Evolutionary conservation across 257 asterid genomes (phyloP).

Genomic region (Solanum acaule): DNA sequence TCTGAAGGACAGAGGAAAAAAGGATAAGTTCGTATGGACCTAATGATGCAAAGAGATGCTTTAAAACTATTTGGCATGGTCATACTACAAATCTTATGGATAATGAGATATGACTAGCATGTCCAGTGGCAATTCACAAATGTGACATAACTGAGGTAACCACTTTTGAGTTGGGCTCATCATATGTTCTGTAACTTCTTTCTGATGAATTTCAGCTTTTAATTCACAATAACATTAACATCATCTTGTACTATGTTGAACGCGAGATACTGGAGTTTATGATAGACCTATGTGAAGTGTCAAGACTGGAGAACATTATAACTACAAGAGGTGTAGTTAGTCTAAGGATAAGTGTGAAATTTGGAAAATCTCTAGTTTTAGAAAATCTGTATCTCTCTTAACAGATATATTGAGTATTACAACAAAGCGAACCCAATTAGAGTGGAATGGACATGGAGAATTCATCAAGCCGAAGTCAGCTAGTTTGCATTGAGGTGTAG

Average conservation of each 20-base stretch:
- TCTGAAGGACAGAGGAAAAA: not conserved
- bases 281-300: not conserved
- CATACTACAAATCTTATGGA: not conserved
- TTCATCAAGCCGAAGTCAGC: not conserved
- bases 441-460: not conserved
- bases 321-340: not conserved
- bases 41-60: not conserved
- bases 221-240: not conserved
- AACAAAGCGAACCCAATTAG: not conserved
- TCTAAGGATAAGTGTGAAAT: not conserved
- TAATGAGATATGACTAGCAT: not conserved
- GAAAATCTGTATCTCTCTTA: not conserved
- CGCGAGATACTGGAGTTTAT: not conserved
- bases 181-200: not conserved
- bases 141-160: not conserved
- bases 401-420: not conserved
- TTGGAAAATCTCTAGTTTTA: not conserved
- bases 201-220: not conserved
- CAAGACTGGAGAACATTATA: not conserved
- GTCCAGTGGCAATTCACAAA: not conserved
- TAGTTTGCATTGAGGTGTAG: not conserved
- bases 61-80: not conserved
- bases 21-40: not conserved
- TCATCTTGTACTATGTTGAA: not conserved
- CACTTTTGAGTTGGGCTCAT: not conserved